phyloP scores from a whole-genome alignment of 164 flowering plant species.

The Echeveria elegans region DNA sequence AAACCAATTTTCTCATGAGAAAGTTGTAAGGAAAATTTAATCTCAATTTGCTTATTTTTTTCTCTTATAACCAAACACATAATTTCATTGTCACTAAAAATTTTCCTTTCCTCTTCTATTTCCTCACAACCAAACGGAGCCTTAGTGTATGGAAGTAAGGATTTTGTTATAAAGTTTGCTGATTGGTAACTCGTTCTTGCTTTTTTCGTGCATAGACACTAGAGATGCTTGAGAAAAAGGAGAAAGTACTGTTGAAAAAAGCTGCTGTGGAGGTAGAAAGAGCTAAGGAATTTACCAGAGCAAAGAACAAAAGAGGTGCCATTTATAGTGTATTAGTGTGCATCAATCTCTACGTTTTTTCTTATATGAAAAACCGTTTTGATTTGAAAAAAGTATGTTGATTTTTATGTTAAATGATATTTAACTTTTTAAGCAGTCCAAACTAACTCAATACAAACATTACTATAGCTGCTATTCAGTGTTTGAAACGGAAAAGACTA shows the following conservation, averaged over 20 bases:
- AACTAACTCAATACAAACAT: neutral
- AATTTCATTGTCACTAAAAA: no score
- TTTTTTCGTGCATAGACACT: conserved; percentile 35
- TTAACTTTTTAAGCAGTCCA: neutral
- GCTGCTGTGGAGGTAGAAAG: conserved; percentile 58
- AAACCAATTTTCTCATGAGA: no score
- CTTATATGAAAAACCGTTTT: neutral
- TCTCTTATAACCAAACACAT: no score
- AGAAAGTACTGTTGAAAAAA: conserved; percentile 57
- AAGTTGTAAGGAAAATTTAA: no score
- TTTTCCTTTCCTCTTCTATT: no score
- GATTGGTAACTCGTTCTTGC: neutral
- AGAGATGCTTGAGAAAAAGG: conserved; percentile 78
- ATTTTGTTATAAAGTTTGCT: neutral
- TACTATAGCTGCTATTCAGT: conserved; percentile 62
- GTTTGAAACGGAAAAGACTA: conserved; percentile 63
- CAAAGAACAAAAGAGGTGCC: conserved; percentile 67
- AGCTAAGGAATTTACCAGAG: conserved; percentile 60
- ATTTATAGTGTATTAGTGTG: no score
- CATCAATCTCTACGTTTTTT: neutral
- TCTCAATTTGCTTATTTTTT: no score
- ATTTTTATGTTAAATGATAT: neutral
- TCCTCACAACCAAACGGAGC: no score
- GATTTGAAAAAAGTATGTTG: neutral
- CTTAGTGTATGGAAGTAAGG: neutral